Percentiles rank a stretch among this genome's conserved stretches.
phyloP scores from a whole-genome alignment of 2,329 filamentous ascomycete species.

The Zymoseptoria tritici region DNA sequence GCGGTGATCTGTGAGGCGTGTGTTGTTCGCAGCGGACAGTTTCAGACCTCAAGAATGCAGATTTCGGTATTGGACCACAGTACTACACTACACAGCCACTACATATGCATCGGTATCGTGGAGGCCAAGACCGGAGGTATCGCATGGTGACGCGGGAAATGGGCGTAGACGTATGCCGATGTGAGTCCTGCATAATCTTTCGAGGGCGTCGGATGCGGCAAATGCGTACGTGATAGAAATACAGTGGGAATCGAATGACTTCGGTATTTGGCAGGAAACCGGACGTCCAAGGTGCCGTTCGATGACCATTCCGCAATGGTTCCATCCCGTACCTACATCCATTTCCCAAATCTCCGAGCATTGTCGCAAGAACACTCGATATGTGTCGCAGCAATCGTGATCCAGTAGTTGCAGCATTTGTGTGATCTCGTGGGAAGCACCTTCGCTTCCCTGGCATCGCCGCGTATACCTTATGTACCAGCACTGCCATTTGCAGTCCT shows the following conservation, averaged over 20 bases:
- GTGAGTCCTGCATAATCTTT: neutral
- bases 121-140: neutral
- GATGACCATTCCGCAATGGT: neutral
- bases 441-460: neutral
- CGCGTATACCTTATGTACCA: neutral
- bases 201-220: neutral
- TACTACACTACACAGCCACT: neutral
- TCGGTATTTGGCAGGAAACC: neutral
- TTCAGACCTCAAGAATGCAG: neutral
- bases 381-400: neutral
- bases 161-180: neutral
- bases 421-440: neutral
- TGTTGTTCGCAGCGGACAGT: neutral
- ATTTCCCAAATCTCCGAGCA: neutral
- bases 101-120: neutral
- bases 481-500: neutral
- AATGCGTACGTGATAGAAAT: neutral
- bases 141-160: neutral
- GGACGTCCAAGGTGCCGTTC: neutral
- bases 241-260: neutral
- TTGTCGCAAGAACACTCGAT: neutral
- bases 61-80: neutral
- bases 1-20: neutral
- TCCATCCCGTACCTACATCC: neutral
- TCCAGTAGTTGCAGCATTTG: neutral